Conservation (phyloP, 331 rosid genomes). For the Acacia pycnantha region DNA sequence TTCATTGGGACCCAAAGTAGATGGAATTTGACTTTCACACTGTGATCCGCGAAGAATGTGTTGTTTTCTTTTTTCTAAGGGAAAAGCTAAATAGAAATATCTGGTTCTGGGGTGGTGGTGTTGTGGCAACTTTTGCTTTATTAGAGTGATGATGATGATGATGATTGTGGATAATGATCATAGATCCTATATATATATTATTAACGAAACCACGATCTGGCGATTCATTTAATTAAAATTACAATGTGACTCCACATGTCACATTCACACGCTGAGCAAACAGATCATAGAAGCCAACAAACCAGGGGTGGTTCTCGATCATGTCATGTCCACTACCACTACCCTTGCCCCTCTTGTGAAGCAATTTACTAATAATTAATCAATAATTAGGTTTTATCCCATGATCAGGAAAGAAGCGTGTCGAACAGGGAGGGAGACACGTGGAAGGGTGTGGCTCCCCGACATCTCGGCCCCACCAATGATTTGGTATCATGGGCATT, state of each 20-base stretch:
- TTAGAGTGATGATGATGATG: constrained; percentile 28
- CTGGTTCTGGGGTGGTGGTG: not conserved
- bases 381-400: too few relatives aligned
- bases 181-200: constrained; percentile 32
- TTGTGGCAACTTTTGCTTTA: constrained; percentile 19
- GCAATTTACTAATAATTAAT: not conserved
- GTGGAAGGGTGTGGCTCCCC: constrained; percentile 15
- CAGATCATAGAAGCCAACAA: constrained; percentile 40
- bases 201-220: constrained; percentile 18
- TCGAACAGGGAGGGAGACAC: constrained; percentile 23
- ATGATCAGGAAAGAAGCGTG: constrained; percentile 14
- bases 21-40: constrained; percentile 59
- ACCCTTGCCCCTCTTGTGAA: constrained; percentile 6
- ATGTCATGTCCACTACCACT: constrained; percentile 54
- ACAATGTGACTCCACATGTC: constrained; percentile 26
- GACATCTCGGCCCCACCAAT: constrained; percentile 68
- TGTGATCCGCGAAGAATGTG: not conserved
- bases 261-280: constrained; percentile 18
- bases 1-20: constrained; percentile 35
- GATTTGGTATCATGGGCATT: constrained; percentile 90
- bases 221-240: constrained; percentile 30
- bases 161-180: constrained; percentile 40
- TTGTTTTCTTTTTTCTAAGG: not conserved
- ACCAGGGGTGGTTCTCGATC: constrained; percentile 45
- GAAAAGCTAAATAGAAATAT: not conserved